Conservation (phyloP, 805 yeast genomes). For the Dipodascus geniculatus region DNA sequence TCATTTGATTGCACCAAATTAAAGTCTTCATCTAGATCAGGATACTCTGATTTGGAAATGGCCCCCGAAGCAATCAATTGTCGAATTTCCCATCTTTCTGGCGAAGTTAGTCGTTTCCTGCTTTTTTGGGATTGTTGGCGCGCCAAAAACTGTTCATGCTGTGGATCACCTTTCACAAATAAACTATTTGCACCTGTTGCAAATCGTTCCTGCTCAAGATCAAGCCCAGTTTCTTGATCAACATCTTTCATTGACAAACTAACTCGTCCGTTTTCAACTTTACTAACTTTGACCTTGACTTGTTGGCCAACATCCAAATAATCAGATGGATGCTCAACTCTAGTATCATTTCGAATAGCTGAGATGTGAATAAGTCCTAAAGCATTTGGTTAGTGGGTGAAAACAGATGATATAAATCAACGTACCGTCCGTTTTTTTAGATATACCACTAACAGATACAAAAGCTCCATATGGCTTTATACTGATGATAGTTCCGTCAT, state of each 20-base stretch:
- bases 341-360: constrained; percentile 35
- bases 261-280: constrained; percentile 32
- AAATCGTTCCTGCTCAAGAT: constrained; percentile 7
- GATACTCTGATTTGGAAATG: constrained; percentile 53
- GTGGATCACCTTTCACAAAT: background rate
- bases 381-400: background rate
- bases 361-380: constrained; percentile 59
- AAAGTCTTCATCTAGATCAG: constrained; percentile 40
- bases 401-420: constrained; percentile 20
- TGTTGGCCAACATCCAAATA: constrained; percentile 43
- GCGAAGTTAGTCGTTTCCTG: constrained; percentile 52
- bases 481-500: constrained; percentile 49
- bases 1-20: constrained; percentile 18
- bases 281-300: constrained; percentile 51
- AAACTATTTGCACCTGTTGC: constrained; percentile 8
- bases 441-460: constrained; percentile 37
- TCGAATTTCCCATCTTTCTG: constrained; percentile 83
- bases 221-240: constrained; percentile 57
- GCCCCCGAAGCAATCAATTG: constrained; percentile 78
- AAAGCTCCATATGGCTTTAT: constrained; percentile 72
- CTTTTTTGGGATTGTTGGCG: constrained; percentile 8
- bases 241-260: constrained; percentile 59
- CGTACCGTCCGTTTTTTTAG: constrained; percentile 30
- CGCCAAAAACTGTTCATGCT: background rate
- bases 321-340: constrained; percentile 50